Evolutionary conservation across 768 basidiomycete genomes (phyloP).

Genomic region (Favolaschia claudopus): DNA sequence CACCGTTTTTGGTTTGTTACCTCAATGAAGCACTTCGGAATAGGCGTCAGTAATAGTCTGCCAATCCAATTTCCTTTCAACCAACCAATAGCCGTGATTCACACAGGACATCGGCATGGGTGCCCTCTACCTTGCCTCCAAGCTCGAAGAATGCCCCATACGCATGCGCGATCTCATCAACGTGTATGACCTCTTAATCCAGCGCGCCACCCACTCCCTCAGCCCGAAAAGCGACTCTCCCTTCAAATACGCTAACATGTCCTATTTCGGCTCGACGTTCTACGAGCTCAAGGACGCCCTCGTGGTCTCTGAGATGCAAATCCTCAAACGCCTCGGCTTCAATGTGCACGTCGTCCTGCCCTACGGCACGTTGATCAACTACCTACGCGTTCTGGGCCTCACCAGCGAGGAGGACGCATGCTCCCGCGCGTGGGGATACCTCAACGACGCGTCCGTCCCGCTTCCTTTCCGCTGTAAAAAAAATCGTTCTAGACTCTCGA

Average conservation of each 20-base stretch:
- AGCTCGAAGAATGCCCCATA: conserved; percentile 90
- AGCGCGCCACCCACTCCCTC: conserved; percentile 68
- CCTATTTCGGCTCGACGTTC: conserved; percentile 87
- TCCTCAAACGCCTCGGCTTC: conserved; percentile 94
- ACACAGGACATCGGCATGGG: conserved; percentile 87
- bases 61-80: conserved; percentile 9
- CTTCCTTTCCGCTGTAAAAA: not conserved
- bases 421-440: conserved; percentile 88
- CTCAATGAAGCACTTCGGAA: conserved; percentile 93
- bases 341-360: conserved; percentile 93
- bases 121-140: conserved; percentile 87
- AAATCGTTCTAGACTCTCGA: not conserved
- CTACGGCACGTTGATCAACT: conserved; percentile 94
- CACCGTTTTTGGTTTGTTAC: conserved; percentile 97
- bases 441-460: conserved; percentile 89
- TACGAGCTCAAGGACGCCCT: conserved; percentile 95
- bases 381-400: conserved; percentile 89
- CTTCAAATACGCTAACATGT: conserved; percentile 84
- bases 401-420: conserved; percentile 74
- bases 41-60: conserved; percentile 69
- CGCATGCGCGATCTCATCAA: conserved; percentile 96
- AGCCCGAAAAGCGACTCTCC: conserved; percentile 41
- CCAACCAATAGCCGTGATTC: conserved; percentile 9
- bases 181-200: conserved; percentile 88
- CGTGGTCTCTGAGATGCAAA: conserved; percentile 96